phyloP scores from a whole-genome alignment of 1,139 yeast genomes.

The Pichia sp. region DNA sequence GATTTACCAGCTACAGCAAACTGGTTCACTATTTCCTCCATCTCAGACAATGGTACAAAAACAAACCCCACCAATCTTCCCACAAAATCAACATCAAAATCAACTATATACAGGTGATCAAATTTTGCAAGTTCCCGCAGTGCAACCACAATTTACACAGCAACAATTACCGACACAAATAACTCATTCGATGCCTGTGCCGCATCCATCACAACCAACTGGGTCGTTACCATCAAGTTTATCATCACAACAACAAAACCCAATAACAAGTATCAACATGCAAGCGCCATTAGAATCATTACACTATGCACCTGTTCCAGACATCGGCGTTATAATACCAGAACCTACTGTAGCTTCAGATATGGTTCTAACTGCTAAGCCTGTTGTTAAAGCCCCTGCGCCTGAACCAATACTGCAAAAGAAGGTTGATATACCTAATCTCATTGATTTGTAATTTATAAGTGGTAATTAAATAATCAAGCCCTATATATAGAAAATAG shows the following conservation, averaged over 20 bases:
- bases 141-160: background rate
- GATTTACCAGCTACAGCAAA: constrained; percentile 5
- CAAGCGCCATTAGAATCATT: background rate
- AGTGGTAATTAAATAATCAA: too few relatives aligned
- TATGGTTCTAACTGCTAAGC: too few relatives aligned
- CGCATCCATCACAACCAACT: background rate
- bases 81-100: background rate
- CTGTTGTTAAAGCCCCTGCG: too few relatives aligned
- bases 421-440: constrained; percentile 5
- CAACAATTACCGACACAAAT: background rate
- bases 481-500: too few relatives aligned
- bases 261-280: background rate
- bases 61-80: too few relatives aligned
- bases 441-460: constrained; percentile 7
- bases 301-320: constrained; percentile 2
- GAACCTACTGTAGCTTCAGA: too few relatives aligned
- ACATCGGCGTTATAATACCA: background rate
- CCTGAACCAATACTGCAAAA: background rate
- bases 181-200: background rate
- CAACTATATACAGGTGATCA: background rate
- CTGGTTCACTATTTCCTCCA: background rate
- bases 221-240: too few relatives aligned
- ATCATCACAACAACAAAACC: too few relatives aligned
- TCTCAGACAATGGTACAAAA: background rate
- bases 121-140: too few relatives aligned